phyloP scores from a whole-genome alignment of 805 yeast species.

The Zygosaccharomyces siamensis region DNA sequence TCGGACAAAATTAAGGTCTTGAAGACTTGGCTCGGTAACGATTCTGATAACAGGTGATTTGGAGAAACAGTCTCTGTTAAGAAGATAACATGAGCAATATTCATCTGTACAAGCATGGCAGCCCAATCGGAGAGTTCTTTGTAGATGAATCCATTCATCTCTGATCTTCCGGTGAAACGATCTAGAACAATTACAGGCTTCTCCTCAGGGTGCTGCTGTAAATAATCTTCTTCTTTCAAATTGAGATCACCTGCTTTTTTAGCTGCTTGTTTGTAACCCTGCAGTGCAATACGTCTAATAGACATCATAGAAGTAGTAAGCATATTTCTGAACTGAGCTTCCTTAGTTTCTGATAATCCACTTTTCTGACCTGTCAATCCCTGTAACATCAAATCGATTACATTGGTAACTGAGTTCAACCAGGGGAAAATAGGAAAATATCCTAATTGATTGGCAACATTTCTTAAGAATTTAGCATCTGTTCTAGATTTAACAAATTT shows the following conservation, averaged over 20 bases:
- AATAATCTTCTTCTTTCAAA: constrained; percentile 70
- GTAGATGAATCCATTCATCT: constrained; percentile 60
- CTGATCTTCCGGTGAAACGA: constrained; percentile 58
- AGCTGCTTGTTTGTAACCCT: constrained; percentile 38
- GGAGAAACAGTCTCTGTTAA: constrained; percentile 83
- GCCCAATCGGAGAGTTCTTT: constrained; percentile 86
- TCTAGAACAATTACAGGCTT: constrained; percentile 85
- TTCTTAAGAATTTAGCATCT: constrained; percentile 62
- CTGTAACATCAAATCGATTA: constrained; percentile 79
- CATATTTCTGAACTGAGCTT: constrained; percentile 76
- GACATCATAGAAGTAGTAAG: constrained; percentile 67
- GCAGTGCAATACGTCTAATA: constrained; percentile 57
- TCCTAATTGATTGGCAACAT: constrained; percentile 73
- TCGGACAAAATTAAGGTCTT: constrained; percentile 71
- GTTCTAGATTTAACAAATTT: constrained; percentile 64
- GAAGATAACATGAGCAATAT: constrained; percentile 84
- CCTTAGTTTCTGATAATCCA: constrained; percentile 79
- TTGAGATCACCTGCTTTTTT: constrained; percentile 30
- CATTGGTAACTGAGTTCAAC: constrained; percentile 73
- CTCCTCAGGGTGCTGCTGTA: constrained; percentile 78
- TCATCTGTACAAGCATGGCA: constrained; percentile 64
- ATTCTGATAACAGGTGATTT: constrained; percentile 57
- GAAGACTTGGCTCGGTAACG: constrained; percentile 85
- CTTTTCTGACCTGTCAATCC: constrained; percentile 93
- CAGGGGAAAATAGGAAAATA: constrained; percentile 93